Evolutionary conservation across 257 asterid species (phyloP).

Genomic region (Ligustrum vulgare): DNA sequence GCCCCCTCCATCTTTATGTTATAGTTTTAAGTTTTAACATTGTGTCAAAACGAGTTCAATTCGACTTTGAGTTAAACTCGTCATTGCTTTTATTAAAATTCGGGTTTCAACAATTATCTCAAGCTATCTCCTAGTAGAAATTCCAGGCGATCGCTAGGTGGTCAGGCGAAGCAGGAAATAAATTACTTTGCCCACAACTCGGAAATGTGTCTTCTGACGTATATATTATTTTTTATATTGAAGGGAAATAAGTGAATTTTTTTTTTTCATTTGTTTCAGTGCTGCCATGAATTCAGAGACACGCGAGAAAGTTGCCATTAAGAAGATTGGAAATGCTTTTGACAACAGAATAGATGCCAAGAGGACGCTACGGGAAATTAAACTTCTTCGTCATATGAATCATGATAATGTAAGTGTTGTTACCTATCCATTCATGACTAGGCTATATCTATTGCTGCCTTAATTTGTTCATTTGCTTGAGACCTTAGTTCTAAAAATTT

Average conservation of each 20-base stretch:
- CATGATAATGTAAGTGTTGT: constrained; percentile 73
- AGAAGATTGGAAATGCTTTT: constrained; percentile 98
- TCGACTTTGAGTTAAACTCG: background rate
- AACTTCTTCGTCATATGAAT: constrained; percentile 92
- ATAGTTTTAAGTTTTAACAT: background rate
- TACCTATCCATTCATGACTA: background rate
- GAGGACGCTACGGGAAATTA: constrained; percentile 91
- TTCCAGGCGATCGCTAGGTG: too few species aligned
- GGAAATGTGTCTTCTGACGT: too few species aligned
- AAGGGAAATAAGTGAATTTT: constrained; percentile 30
- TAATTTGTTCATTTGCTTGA: constrained; percentile 10
- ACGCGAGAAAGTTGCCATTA: constrained; percentile 93
- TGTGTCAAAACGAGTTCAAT: background rate
- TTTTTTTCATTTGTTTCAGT: constrained; percentile 42
- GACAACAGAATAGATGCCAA: constrained; percentile 93
- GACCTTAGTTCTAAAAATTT: background rate
- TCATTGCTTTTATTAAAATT: background rate
- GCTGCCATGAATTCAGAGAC: constrained; percentile 95
- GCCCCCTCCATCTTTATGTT: background rate
- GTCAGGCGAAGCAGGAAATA: too few species aligned
- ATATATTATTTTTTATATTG: background rate
- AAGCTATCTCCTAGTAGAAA: too few species aligned
- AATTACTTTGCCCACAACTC: too few species aligned
- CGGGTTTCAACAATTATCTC: too few species aligned
- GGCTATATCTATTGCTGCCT: background rate